A percentile compares a stretch with the other conserved stretches of the same genome.
These are phyloP conservation scores for Pseudogymnoascus sp. DNA, from an alignment of 2,329 filamentous ascomycete genomes.

Conservation along the genomic window DNA sequence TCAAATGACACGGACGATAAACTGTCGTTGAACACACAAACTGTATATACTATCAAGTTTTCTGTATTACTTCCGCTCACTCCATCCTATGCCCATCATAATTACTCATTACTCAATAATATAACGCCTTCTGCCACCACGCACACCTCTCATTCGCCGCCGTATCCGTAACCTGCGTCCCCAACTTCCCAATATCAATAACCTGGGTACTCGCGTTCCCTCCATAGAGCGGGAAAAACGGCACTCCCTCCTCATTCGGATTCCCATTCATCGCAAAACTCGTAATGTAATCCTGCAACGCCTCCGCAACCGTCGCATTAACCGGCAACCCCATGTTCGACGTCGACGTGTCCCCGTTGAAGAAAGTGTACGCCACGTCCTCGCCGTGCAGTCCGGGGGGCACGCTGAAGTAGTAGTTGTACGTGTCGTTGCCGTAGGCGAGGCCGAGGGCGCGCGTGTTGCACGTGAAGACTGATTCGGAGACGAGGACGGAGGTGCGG, in stretches of 20 bases:
- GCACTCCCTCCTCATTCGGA: constrained; percentile 22
- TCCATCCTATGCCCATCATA: background rate
- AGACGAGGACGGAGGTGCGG: constrained; percentile 34
- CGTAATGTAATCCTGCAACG: constrained; percentile 31
- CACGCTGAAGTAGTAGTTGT: constrained; percentile 44
- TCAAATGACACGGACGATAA: too few relatives aligned
- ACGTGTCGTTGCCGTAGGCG: constrained; percentile 39
- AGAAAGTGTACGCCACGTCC: constrained; percentile 47
- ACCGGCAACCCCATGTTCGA: constrained; percentile 20
- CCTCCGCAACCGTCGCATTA: constrained; percentile 26
- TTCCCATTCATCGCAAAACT: constrained; percentile 28
- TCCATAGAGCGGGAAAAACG: constrained; percentile 20
- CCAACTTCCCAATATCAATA: constrained; percentile 14
- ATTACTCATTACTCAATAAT: constrained; percentile 10
- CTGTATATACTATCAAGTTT: background rate
- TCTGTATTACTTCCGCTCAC: background rate
- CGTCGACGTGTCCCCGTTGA: constrained; percentile 29
- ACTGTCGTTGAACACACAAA: background rate
- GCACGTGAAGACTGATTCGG: constrained; percentile 41
- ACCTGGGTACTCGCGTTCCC: constrained; percentile 12
- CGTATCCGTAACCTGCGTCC: constrained; percentile 15
- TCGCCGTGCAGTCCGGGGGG: constrained; percentile 45
- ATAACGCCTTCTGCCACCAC: constrained; percentile 27
- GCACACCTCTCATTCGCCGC: constrained; percentile 27
- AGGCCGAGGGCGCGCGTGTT: constrained; percentile 42